A percentile compares a stretch with the other conserved stretches of the same genome.
phyloP scores from a whole-genome alignment of 2,329 filamentous ascomycete species.

The Ambrosiella cleistominuta region DNA sequence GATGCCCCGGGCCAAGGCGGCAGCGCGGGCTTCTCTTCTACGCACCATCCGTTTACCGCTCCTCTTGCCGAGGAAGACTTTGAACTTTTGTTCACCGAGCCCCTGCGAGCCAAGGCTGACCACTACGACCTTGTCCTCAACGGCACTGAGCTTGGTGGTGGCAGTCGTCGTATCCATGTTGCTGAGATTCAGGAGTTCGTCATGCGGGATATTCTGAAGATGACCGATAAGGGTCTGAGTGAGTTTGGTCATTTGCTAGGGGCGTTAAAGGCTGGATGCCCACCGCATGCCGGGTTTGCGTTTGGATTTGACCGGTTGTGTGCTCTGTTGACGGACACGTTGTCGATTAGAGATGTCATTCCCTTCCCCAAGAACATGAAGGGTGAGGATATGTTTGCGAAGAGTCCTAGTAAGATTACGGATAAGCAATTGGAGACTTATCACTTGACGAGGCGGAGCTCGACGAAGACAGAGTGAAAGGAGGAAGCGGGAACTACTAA shows the following conservation, averaged over 20 bases:
- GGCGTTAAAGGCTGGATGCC: slow-evolving; percentile 70
- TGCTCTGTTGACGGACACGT: slow-evolving; percentile 57
- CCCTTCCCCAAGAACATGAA: slow-evolving; percentile 90
- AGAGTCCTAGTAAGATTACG: slow-evolving; percentile 53
- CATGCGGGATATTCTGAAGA: slow-evolving; percentile 66
- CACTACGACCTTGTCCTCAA: slow-evolving; percentile 96
- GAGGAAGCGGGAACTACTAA: background rate
- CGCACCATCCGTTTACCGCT: slow-evolving; percentile 91
- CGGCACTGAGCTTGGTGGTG: slow-evolving; percentile 83
- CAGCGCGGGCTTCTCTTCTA: slow-evolving; percentile 60
- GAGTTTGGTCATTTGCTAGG: slow-evolving; percentile 76
- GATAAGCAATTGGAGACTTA: slow-evolving; percentile 34
- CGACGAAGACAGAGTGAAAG: background rate
- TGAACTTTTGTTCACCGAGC: slow-evolving; percentile 53
- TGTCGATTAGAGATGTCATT: slow-evolving; percentile 80
- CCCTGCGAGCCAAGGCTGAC: slow-evolving; percentile 57
- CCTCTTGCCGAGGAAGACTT: slow-evolving; percentile 57
- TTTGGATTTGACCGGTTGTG: slow-evolving; percentile 80
- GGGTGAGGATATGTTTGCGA: slow-evolving; percentile 71
- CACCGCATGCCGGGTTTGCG: slow-evolving; percentile 85
- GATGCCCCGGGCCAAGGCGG: slow-evolving; percentile 63
- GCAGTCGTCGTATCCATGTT: slow-evolving; percentile 79
- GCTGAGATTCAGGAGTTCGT: slow-evolving; percentile 69
- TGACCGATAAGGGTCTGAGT: slow-evolving; percentile 51
- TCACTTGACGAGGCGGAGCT: slow-evolving; percentile 22